Conservation (phyloP, 2,329 filamentous ascomycete genomes). For the Torrubiella hemipterigena region DNA sequence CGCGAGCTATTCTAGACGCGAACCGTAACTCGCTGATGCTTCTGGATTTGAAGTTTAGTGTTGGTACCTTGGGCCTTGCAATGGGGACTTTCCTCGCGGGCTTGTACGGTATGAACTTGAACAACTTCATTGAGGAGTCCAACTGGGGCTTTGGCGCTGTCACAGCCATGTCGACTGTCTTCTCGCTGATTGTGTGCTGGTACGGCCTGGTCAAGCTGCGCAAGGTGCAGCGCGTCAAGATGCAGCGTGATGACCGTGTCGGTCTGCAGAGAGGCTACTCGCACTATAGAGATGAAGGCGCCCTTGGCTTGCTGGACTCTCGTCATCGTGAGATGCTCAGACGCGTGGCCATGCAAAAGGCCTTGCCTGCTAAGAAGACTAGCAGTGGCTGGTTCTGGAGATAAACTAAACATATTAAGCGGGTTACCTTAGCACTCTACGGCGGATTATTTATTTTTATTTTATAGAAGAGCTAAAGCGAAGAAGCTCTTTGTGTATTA, state of each 20-base stretch:
- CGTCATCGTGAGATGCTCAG: conserved; percentile 42
- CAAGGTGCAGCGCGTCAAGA: conserved; percentile 77
- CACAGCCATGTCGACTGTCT: conserved; percentile 55
- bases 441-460: too few relatives aligned
- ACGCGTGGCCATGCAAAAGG: conserved; percentile 37
- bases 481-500: too few relatives aligned
- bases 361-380: conserved; percentile 19
- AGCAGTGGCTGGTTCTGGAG: conserved; percentile 14
- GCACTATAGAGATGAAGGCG: conserved; percentile 35
- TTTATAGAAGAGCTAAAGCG: too few relatives aligned
- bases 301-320: conserved; percentile 38
- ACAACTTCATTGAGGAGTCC: conserved; percentile 96
- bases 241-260: conserved; percentile 45
- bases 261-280: conserved; percentile 24
- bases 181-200: conserved; percentile 66
- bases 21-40: conserved; percentile 98
- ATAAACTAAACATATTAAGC: not conserved
- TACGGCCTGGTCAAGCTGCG: conserved; percentile 78
- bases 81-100: conserved; percentile 91
- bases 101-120: conserved; percentile 99
- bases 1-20: conserved; percentile 92
- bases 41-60: conserved; percentile 89
- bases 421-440: too few relatives aligned
- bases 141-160: conserved; percentile 74
- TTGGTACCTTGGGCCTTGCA: conserved; percentile 86